These are phyloP conservation scores for Puccinia hordei DNA, from an alignment of 1,284 basidiomycete species.

Conservation along the genomic window DNA sequence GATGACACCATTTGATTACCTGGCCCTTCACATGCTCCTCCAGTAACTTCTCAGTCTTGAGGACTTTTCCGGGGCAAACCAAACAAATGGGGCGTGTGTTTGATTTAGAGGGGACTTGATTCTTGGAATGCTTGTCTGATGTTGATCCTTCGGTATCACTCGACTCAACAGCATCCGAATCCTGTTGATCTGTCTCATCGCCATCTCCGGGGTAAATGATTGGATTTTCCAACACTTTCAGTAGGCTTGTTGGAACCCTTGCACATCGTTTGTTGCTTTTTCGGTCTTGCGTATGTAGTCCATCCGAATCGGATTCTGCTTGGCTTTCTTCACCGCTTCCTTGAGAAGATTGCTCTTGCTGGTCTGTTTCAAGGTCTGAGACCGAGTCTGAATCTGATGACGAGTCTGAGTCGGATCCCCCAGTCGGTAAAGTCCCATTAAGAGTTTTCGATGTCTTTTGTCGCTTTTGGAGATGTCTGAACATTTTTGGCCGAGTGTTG, in stretches of 20 bases:
- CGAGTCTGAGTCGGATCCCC: slow-evolving; percentile 10
- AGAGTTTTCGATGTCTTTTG: slow-evolving; percentile 9
- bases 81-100: slow-evolving; percentile 19
- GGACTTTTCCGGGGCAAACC: slow-evolving; percentile 41
- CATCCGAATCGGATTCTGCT: not conserved
- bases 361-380: not conserved
- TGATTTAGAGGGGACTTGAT: not conserved
- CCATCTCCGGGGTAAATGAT: slow-evolving; percentile 21
- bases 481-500: slow-evolving; percentile 9
- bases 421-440: not conserved
- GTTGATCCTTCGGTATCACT: slow-evolving; percentile 1
- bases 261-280: not conserved
- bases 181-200: not conserved
- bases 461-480: slow-evolving; percentile 29
- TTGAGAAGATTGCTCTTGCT: not conserved
- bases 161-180: slow-evolving; percentile 1
- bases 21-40: slow-evolving; percentile 29
- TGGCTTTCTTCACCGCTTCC: not conserved
- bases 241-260: slow-evolving; percentile 7
- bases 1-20: not conserved
- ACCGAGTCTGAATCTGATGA: slow-evolving; percentile 19
- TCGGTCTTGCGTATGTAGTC: not conserved
- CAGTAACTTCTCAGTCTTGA: slow-evolving; percentile 29
- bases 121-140: not conserved
- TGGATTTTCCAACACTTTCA: slow-evolving; percentile 12